Conservation (phyloP, 2,329 filamentous ascomycete genomes). For the Chaetomium sp. region DNA sequence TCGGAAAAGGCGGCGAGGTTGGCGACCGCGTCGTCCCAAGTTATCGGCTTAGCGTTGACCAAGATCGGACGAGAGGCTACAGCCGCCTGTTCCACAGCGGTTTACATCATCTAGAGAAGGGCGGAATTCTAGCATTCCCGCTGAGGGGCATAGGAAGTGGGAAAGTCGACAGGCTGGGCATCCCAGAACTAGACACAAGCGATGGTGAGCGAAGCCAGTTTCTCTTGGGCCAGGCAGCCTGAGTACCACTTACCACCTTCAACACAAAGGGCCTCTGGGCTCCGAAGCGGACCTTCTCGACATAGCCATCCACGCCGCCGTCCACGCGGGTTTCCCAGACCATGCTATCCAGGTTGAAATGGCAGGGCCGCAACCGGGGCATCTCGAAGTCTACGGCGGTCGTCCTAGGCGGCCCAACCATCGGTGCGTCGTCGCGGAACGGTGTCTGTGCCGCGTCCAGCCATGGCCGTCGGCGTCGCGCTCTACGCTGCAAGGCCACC, state of each 20-base stretch:
- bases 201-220: neutral
- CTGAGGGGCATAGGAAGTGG: slow-evolving; percentile 1
- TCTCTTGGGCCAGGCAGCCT: neutral
- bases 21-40: neutral
- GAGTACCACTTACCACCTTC: neutral
- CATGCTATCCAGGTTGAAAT: neutral
- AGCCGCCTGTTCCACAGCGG: neutral
- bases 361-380: neutral
- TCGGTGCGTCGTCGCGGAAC: slow-evolving; percentile 1
- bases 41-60: neutral
- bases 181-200: slow-evolving; percentile 5
- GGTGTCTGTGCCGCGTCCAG: neutral
- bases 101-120: slow-evolving; percentile 4
- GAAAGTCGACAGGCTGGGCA: neutral
- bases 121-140: slow-evolving; percentile 8
- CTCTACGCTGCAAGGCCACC: slow-evolving; percentile 2
- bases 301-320: neutral
- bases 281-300: slow-evolving; percentile 2
- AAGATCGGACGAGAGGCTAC: neutral
- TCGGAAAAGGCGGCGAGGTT: slow-evolving; percentile 1
- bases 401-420: neutral
- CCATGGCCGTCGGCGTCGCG: slow-evolving; percentile 1
- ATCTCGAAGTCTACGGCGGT: neutral
- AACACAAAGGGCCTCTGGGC: neutral
- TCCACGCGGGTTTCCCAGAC: neutral